phyloP scores from a whole-genome alignment of 257 asterid species.

The Solanum microdontum region DNA sequence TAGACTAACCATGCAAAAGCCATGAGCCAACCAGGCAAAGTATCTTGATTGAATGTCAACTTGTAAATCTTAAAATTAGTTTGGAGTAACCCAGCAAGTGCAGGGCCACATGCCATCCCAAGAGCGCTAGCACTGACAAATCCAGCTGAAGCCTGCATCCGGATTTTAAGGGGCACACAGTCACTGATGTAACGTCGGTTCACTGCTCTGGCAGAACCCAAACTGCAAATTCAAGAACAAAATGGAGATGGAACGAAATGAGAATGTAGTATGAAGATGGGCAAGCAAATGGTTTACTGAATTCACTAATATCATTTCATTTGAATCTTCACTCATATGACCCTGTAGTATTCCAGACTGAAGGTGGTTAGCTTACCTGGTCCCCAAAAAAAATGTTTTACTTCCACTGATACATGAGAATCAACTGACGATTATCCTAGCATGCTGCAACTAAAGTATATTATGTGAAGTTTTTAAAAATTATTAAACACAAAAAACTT shows the following conservation, averaged over 20 bases:
- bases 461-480: not conserved
- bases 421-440: not conserved
- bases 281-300: not conserved
- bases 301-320: not conserved
- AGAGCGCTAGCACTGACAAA: constrained; percentile 99
- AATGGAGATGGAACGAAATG: not conserved
- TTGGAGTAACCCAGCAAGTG: constrained; percentile 88
- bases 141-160: constrained; percentile 98
- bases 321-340: not conserved
- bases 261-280: not conserved
- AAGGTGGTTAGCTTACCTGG: not conserved
- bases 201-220: constrained; percentile 98
- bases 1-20: constrained; percentile 70
- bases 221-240: constrained; percentile 36
- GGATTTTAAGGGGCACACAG: constrained; percentile 83
- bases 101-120: constrained; percentile 99
- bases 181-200: constrained; percentile 93
- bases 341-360: not conserved
- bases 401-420: not conserved
- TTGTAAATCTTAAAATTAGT: constrained; percentile 50
- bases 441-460: not conserved
- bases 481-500: no score
- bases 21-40: constrained; percentile 99
- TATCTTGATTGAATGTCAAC: constrained; percentile 69
- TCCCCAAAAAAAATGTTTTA: not conserved